A percentile compares a stretch with the other conserved stretches of the same genome.
Evolutionary conservation across 345 rosid species (phyloP).

Genomic region (Viola odorata): DNA sequence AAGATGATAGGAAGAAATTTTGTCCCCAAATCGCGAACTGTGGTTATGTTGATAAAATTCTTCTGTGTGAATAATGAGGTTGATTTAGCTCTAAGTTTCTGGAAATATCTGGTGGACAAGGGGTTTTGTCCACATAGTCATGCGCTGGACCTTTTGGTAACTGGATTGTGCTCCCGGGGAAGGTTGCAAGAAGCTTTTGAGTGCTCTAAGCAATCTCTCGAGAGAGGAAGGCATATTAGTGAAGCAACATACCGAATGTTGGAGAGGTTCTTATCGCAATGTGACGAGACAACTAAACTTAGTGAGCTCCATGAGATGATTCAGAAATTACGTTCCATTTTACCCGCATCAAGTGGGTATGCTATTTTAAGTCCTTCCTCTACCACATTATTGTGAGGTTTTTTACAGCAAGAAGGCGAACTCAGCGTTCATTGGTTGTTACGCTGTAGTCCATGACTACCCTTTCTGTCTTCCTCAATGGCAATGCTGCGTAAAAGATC

Average conservation of each 20-base stretch:
- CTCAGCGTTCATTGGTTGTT: too few relatives aligned
- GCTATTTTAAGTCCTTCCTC: slow-evolving; percentile 9
- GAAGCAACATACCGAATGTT: slow-evolving; percentile 52
- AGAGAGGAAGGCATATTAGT: slow-evolving; percentile 62
- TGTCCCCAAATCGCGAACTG: slow-evolving; percentile 62
- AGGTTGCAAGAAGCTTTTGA: slow-evolving; percentile 55
- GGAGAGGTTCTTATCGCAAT: slow-evolving; percentile 35
- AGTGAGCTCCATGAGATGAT: slow-evolving; percentile 50
- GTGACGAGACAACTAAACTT: slow-evolving; percentile 36
- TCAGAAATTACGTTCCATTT: slow-evolving; percentile 37
- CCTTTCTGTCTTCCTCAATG: too few relatives aligned
- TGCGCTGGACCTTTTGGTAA: slow-evolving; percentile 67
- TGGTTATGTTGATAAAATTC: slow-evolving; percentile 77
- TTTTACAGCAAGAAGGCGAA: background rate
- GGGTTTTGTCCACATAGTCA: slow-evolving; percentile 78
- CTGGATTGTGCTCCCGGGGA: slow-evolving; percentile 61
- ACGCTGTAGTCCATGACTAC: too few relatives aligned
- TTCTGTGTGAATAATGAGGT: slow-evolving; percentile 51
- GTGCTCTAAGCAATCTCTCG: slow-evolving; percentile 58
- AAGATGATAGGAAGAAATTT: slow-evolving; percentile 50
- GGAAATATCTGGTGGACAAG: slow-evolving; percentile 56
- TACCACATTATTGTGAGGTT: background rate
- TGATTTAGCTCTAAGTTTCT: slow-evolving; percentile 55
- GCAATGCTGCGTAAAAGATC: too few relatives aligned
- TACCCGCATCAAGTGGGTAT: slow-evolving; percentile 43